Percentiles rank a stretch among this genome's conserved stretches.
Conservation (phyloP, 202 grass and related monocot species). For the Musa balbisiana region DNA sequence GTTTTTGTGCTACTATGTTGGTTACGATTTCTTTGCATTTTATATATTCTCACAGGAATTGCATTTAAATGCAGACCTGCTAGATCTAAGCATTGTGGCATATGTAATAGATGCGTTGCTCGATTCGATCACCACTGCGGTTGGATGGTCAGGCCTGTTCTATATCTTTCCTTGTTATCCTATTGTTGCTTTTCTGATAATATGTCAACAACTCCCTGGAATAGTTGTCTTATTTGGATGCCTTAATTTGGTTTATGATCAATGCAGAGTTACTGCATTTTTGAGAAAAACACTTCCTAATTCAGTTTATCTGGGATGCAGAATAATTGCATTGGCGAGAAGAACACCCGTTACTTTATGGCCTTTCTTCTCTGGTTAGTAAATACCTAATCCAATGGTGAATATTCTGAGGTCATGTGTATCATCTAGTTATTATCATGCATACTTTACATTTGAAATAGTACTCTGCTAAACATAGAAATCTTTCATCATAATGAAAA, state of each 20-base stretch:
- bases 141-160: conserved; percentile 67
- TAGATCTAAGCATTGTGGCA: conserved; percentile 93
- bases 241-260: conserved; percentile 25
- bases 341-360: conserved; percentile 92
- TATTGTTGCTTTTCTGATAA: conserved; percentile 11
- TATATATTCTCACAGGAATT: conserved; percentile 30
- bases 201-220: conserved; percentile 25
- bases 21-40: background rate
- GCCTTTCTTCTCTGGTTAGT: conserved; percentile 97
- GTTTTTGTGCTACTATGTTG: background rate
- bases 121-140: conserved; percentile 98
- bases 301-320: conserved; percentile 20
- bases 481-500: too few relatives aligned
- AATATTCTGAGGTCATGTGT: background rate
- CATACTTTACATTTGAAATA: too few relatives aligned
- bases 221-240: conserved; percentile 25
- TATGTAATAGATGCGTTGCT: conserved; percentile 95
- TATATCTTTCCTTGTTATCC: background rate
- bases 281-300: background rate
- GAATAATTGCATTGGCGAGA: conserved; percentile 99
- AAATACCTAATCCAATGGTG: conserved; percentile 17
- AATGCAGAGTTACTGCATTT: background rate
- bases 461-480: too few relatives aligned
- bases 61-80: conserved; percentile 70
- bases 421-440: background rate